phyloP scores from a whole-genome alignment of 306 rosid species.

The Vicia sativa region DNA sequence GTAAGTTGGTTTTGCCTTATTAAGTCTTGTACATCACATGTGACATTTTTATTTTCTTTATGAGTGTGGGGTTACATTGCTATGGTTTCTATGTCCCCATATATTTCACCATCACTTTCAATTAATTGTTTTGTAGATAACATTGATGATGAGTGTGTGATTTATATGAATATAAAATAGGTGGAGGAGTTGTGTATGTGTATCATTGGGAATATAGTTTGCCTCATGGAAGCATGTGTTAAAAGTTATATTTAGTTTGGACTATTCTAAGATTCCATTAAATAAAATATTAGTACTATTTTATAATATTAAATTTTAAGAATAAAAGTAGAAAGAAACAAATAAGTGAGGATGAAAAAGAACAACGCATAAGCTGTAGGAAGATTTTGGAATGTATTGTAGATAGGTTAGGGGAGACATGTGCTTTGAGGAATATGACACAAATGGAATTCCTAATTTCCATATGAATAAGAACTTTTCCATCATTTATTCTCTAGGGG shows the following conservation, averaged over 20 bases:
- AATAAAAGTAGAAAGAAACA: conserved; percentile 2
- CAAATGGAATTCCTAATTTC: background rate
- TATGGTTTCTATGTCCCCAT: conserved; percentile 28
- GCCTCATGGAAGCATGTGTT: conserved; percentile 6
- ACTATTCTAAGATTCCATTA: background rate
- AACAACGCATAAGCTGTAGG: conserved; percentile 2
- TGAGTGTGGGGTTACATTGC: conserved; percentile 42
- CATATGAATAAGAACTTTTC: conserved; percentile 9
- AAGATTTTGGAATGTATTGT: conserved; percentile 17
- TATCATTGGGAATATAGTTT: background rate
- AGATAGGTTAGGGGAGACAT: conserved; percentile 20
- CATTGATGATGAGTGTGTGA: conserved; percentile 18
- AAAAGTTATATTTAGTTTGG: conserved; percentile 1
- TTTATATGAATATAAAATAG: conserved; percentile 24
- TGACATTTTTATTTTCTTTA: conserved; percentile 29
- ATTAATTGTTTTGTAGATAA: conserved; percentile 36
- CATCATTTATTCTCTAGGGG: background rate
- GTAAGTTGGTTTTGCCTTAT: conserved; percentile 46
- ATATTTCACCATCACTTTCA: conserved; percentile 45
- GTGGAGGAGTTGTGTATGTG: too few species aligned
- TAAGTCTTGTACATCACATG: conserved; percentile 50
- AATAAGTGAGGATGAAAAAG: conserved; percentile 4
- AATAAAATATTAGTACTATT: background rate
- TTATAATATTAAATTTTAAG: background rate
- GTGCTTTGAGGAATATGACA: conserved; percentile 23